Conservation (phyloP, 371 early-diverging fungal genomes). For the Smittium mucronatum region DNA sequence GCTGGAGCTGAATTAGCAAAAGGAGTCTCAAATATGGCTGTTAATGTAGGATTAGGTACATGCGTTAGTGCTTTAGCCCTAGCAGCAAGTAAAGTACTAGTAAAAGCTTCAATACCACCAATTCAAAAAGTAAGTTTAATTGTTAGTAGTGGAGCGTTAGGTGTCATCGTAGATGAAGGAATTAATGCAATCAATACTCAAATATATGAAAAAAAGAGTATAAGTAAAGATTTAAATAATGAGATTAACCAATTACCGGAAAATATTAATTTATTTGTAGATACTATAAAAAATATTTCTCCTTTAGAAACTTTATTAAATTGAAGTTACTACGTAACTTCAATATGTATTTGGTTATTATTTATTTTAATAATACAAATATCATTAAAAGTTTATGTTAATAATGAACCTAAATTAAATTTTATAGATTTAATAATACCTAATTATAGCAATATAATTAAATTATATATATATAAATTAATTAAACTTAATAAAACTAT, state of each 20-base stretch:
- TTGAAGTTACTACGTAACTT: constrained; percentile 9
- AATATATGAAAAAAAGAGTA: constrained; percentile 9
- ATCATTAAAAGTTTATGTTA: constrained; percentile 16
- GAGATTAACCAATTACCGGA: constrained; percentile 23
- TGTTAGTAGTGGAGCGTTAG: constrained; percentile 4
- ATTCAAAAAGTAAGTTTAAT: constrained; percentile 7
- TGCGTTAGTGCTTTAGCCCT: constrained; percentile 13
- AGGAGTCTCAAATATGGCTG: constrained; percentile 15
- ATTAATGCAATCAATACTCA: constrained; percentile 10
- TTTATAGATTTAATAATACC: no score
- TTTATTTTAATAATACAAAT: constrained; percentile 17
- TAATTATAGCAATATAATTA: no score
- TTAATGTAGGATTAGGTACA: constrained; percentile 8
- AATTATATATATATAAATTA: no score
- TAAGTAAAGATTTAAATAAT: constrained; percentile 4
- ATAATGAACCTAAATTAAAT: neutral
- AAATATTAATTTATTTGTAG: constrained; percentile 24
- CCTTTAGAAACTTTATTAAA: constrained; percentile 14
- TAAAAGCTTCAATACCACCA: neutral
- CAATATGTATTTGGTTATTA: constrained; percentile 15
- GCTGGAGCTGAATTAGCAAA: constrained; percentile 11
- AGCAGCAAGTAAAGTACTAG: neutral
- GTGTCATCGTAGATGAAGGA: constrained; percentile 13
- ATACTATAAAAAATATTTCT: constrained; percentile 16
- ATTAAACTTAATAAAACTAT: no score